phyloP scores from a whole-genome alignment of 2,329 filamentous ascomycete genomes.

The Emergomyces pasteurianus region DNA sequence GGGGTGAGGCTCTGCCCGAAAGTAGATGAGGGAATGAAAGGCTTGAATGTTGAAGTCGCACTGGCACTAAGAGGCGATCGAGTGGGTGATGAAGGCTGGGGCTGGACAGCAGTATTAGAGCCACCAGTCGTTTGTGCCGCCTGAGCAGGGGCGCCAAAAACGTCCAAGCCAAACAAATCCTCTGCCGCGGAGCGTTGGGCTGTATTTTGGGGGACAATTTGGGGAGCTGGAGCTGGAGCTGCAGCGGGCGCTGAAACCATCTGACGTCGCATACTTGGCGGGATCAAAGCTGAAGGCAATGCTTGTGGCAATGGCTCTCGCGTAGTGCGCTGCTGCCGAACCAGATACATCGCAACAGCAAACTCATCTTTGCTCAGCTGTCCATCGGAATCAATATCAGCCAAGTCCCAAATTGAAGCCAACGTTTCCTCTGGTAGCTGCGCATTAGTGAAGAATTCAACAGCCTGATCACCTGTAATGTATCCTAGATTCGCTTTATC shows the following conservation, averaged over 20 bases:
- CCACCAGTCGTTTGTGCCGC: conserved; percentile 62
- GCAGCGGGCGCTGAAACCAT: conserved; percentile 9
- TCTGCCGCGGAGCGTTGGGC: conserved; percentile 68
- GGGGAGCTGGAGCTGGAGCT: conserved; percentile 24
- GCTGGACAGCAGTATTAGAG: conserved; percentile 48
- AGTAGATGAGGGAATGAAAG: conserved; percentile 81
- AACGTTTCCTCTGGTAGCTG: conserved; percentile 77
- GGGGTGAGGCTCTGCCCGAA: conserved; percentile 75
- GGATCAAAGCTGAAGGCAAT: conserved; percentile 71
- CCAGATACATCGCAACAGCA: conserved; percentile 93
- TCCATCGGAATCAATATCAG: conserved; percentile 85
- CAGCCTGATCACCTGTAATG: conserved; percentile 89
- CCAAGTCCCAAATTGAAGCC: conserved; percentile 93
- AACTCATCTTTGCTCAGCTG: conserved; percentile 82
- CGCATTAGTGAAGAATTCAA: conserved; percentile 87
- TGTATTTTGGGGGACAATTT: conserved; percentile 28
- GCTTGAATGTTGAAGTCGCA: conserved; percentile 55
- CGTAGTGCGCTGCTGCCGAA: conserved; percentile 73
- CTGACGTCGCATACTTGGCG: conserved; percentile 65
- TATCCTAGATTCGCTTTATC: conserved; percentile 71
- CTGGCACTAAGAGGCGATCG: conserved; percentile 26
- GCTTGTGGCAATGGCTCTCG: conserved; percentile 59
- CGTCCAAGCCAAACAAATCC: conserved; percentile 85
- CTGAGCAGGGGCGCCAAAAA: conserved; percentile 43
- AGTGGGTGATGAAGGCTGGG: conserved; percentile 39